Evolutionary conservation across 2,329 filamentous ascomycete genomes (phyloP).

Genomic region (Aspergillus carbonarius): DNA sequence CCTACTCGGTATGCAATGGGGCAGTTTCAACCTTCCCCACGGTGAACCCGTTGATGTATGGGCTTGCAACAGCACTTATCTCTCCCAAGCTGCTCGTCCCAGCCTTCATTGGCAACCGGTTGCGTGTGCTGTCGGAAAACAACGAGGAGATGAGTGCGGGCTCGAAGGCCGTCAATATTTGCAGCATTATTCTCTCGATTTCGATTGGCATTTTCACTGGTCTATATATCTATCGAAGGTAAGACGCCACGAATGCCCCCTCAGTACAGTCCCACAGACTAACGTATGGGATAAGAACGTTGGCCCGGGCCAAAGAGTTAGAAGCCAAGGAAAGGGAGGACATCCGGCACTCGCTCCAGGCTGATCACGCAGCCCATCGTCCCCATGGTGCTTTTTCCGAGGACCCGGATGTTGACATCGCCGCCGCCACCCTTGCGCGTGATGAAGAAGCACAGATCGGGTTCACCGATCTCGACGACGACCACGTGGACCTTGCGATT

Average conservation of each 20-base stretch:
- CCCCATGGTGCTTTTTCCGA: conserved; percentile 37
- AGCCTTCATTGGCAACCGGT: conserved; percentile 82
- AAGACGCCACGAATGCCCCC: conserved; percentile 12
- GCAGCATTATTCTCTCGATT: conserved; percentile 72
- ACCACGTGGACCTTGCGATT: conserved; percentile 41
- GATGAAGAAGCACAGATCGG: conserved; percentile 47
- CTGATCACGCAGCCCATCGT: conserved; percentile 36
- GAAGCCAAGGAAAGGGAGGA: conserved; percentile 48
- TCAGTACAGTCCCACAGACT: neutral
- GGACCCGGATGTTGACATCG: conserved; percentile 41
- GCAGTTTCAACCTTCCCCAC: conserved; percentile 92
- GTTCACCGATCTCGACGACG: conserved; percentile 42
- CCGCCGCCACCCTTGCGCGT: conserved; percentile 39
- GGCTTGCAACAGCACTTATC: conserved; percentile 76
- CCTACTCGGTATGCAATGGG: conserved; percentile 90
- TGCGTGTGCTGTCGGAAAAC: conserved; percentile 79
- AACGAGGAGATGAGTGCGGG: conserved; percentile 77
- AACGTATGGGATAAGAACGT: conserved; percentile 34
- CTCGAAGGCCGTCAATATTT: conserved; percentile 80
- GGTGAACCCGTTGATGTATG: conserved; percentile 73
- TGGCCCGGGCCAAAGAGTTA: conserved; percentile 50
- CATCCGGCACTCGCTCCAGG: conserved; percentile 36
- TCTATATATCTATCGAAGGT: conserved; percentile 77
- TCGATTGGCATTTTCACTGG: conserved; percentile 73
- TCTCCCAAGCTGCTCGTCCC: conserved; percentile 87